Base-by-base conservation (phyloP, 371 early-diverging fungal genomes). In the Mortierella sp. region DNA sequence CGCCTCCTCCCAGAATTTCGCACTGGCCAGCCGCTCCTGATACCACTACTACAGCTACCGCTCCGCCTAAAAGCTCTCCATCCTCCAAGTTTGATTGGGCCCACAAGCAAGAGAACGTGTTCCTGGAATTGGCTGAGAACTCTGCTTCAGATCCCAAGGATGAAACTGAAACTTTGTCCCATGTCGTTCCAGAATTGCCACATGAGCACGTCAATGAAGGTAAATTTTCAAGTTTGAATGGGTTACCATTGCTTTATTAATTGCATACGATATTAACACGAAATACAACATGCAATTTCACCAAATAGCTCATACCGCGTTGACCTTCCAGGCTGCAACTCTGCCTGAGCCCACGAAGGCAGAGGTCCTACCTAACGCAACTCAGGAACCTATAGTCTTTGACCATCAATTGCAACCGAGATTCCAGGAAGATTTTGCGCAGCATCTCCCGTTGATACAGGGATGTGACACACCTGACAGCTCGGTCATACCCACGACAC, bases 21-120 rank as follows among this genome's bases (percentile, higher is more conserved):
- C 38, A 68, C 68, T 68, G 68, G 68, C 68, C 68, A 38, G 68
- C 68, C 10, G 10, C 24, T 24, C 38, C 68, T 9, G 68, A 68
- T 34, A 24, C 34, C 31, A 13, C 24, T 10, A 24, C 42, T 3
- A 68, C 24, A 24, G 3, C 68, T 11, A 14, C 68, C 9, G 21
- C 68, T 8, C 65, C 21, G 21, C 1, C 34, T 42, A 38, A 68
- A 24, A 24, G 42, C 21, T 5, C 68, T 0, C 3, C 24, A 7
- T 24, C 38, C 7, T 21, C 38, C 68, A 68, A 38, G 16, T 68
- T 68, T 10, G 76, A 76, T 54, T 76, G 76, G 76, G 70, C 76
- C 1, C 76, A 76, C 45, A 76, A 55, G 55, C 76, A 76, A 52
- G 13, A 54, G 1, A 42, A 34, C 68, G 34, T 68, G 42, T 68